These are phyloP conservation scores for Candida albicans DNA, from an alignment of 1,139 yeast species.

Conservation along the genomic window DNA sequence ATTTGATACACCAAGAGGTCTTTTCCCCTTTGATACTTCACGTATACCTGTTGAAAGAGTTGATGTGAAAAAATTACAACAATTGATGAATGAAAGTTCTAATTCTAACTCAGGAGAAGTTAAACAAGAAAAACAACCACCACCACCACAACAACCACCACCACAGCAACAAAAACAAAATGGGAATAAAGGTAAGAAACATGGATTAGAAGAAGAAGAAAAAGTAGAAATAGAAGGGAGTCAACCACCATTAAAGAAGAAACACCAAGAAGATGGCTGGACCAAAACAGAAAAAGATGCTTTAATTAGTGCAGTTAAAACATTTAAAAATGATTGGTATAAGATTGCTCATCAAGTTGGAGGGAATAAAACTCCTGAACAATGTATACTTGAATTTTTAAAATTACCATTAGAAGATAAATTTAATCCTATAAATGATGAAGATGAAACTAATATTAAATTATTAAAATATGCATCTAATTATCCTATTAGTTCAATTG, in stretches of 20 bases:
- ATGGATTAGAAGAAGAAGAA: slow-evolving; percentile 6
- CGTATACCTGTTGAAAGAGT: slow-evolving; percentile 55
- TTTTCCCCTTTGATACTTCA: slow-evolving; percentile 88
- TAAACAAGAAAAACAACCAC: no score
- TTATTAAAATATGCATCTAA: slow-evolving; percentile 83
- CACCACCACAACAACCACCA: no score
- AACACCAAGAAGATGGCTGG: slow-evolving; percentile 61
- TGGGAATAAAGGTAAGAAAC: slow-evolving; percentile 8
- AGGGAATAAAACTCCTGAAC: slow-evolving; percentile 65
- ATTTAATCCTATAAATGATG: slow-evolving; percentile 51
- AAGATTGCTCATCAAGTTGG: slow-evolving; percentile 65
- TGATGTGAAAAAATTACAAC: slow-evolving; percentile 57
- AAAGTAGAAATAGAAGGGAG: slow-evolving; percentile 5
- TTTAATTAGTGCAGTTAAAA: slow-evolving; percentile 62
- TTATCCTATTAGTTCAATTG: slow-evolving; percentile 80
- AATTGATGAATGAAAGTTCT: slow-evolving; percentile 32
- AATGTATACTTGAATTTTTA: slow-evolving; percentile 77
- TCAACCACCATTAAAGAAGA: slow-evolving; percentile 20
- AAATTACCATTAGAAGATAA: slow-evolving; percentile 82
- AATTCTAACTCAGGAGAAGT: not conserved
- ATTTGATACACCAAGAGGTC: slow-evolving; percentile 90
- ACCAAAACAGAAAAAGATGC: slow-evolving; percentile 55
- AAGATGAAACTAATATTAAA: slow-evolving; percentile 41
- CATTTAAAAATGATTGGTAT: slow-evolving; percentile 70
- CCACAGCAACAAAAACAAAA: slow-evolving; percentile 1